Percentiles rank a stretch among this genome's conserved stretches.
Evolutionary conservation across 768 basidiomycete species (phyloP).

Genomic region (Mycena rosella): DNA sequence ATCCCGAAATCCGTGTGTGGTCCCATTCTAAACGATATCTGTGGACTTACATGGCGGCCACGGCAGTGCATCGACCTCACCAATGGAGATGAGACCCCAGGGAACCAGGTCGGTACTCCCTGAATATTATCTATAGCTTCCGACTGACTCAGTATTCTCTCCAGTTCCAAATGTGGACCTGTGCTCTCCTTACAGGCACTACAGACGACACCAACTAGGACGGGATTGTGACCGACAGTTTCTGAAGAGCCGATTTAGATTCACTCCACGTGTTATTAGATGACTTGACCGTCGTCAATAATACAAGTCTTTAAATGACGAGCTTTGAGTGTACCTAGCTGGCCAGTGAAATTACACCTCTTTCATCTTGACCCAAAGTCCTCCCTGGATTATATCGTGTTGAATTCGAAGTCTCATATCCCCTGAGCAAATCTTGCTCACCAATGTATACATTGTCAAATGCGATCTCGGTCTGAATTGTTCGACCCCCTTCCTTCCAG

Average conservation of each 20-base stretch:
- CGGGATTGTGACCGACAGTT: conserved; percentile 10
- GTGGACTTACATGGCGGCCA: neutral
- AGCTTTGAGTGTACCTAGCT: too few relatives aligned
- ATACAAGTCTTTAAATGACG: too few relatives aligned
- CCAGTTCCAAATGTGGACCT: conserved; percentile 16
- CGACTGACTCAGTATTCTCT: neutral
- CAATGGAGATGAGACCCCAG: neutral
- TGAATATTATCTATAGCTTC: neutral
- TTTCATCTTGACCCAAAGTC: too few relatives aligned
- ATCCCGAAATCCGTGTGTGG: neutral
- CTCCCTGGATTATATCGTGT: too few relatives aligned
- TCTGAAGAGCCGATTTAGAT: too few relatives aligned
- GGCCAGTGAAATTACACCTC: too few relatives aligned
- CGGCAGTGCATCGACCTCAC: conserved; percentile 18
- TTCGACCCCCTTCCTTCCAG: conserved; percentile 47
- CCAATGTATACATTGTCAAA: too few relatives aligned
- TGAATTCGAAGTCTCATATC: neutral
- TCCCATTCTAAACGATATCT: neutral
- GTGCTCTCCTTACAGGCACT: neutral
- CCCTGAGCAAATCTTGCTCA: neutral
- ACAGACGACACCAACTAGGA: conserved; percentile 20
- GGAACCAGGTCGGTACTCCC: conserved; percentile 2
- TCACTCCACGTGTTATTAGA: too few relatives aligned
- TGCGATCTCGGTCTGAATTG: too few relatives aligned
- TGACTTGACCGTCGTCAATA: too few relatives aligned